Evolutionary conservation across 805 yeast species (phyloP).

Genomic region (Millerozyma acaciae): DNA sequence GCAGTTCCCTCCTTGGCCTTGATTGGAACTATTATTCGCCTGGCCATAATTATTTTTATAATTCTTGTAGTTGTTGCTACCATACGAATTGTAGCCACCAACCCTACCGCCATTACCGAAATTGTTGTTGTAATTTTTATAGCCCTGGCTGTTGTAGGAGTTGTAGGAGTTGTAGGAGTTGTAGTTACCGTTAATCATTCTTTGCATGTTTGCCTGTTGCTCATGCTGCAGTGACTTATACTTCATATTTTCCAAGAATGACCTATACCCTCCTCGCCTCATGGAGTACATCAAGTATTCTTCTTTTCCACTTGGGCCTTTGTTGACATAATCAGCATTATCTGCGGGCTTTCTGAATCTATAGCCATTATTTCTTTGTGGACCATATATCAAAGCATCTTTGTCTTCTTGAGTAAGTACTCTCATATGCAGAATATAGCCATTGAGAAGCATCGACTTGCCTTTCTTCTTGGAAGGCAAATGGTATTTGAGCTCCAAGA

Average conservation of each 20-base stretch:
- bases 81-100: conserved; percentile 6
- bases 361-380: conserved; percentile 25
- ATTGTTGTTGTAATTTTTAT: conserved; percentile 10
- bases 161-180: conserved; percentile 8
- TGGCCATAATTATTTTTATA: conserved; percentile 1
- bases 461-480: conserved; percentile 60
- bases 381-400: conserved; percentile 53
- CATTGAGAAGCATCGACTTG: conserved; percentile 82
- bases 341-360: conserved; percentile 29
- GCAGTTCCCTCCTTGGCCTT: background rate
- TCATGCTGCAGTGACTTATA: conserved; percentile 11
- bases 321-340: conserved; percentile 34
- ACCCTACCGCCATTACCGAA: conserved; percentile 6
- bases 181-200: conserved; percentile 7
- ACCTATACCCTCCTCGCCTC: conserved; percentile 39
- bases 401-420: conserved; percentile 68
- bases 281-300: conserved; percentile 25
- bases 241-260: conserved; percentile 20
- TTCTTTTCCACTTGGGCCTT: conserved; percentile 38
- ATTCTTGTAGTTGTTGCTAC: conserved; percentile 5
- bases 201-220: conserved; percentile 5
- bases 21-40: background rate
- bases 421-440: conserved; percentile 60
- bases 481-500: conserved; percentile 46
- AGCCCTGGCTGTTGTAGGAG: conserved; percentile 10